Evolutionary conservation across 345 rosid genomes (phyloP).

Genomic region (Salix brachista): DNA sequence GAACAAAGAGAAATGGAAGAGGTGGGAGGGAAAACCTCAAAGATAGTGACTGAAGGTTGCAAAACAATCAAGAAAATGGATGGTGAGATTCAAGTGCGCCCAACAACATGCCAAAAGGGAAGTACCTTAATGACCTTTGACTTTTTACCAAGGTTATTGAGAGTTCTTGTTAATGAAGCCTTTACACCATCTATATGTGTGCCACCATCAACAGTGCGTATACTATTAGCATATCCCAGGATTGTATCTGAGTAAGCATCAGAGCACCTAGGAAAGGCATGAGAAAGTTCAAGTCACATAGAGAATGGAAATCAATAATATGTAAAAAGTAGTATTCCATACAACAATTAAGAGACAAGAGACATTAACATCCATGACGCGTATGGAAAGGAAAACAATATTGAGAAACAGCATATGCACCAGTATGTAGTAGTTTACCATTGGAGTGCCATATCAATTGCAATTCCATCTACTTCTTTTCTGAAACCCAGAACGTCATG

Average conservation of each 20-base stretch:
- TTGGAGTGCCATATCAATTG: slow-evolving; percentile 77
- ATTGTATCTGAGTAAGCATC: slow-evolving; percentile 97
- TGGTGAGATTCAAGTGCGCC: background rate
- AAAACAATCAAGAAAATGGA: background rate
- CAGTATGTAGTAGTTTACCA: slow-evolving; percentile 50
- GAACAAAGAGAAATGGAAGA: background rate
- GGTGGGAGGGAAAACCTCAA: background rate
- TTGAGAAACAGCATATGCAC: slow-evolving; percentile 7
- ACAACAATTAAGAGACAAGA: background rate
- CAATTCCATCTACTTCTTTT: slow-evolving; percentile 59
- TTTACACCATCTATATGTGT: slow-evolving; percentile 94
- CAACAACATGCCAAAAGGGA: background rate
- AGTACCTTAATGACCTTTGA: slow-evolving; percentile 79
- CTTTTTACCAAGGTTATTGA: slow-evolving; percentile 80
- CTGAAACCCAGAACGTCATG: slow-evolving; percentile 84
- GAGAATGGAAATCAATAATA: background rate
- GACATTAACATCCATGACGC: background rate
- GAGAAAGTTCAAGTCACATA: slow-evolving; percentile 12
- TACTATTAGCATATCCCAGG: slow-evolving; percentile 96
- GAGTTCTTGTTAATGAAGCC: slow-evolving; percentile 85
- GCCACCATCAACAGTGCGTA: slow-evolving; percentile 94
- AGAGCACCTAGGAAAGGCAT: slow-evolving; percentile 62
- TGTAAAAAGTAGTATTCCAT: background rate
- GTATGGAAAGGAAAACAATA: background rate
- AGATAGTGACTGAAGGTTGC: background rate